phyloP scores from a whole-genome alignment of 2,329 filamentous ascomycete species.

The Neodidymelliopsis sp. region DNA sequence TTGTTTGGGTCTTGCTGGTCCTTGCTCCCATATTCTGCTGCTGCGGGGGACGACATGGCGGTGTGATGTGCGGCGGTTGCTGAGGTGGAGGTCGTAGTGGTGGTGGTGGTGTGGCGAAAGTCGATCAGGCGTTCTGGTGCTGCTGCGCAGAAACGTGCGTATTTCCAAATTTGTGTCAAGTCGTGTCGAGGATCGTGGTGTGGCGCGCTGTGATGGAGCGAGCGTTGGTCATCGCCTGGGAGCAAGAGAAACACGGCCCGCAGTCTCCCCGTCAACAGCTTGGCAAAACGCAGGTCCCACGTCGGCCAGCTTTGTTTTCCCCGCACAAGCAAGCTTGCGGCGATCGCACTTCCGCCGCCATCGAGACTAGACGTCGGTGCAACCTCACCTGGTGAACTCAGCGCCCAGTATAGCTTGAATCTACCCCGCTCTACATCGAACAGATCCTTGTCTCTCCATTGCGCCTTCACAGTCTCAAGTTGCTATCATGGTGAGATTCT shows the following conservation, averaged over 20 bases:
- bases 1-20: slow-evolving; percentile 46
- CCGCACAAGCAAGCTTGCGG: slow-evolving; percentile 31
- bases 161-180: too few relatives aligned
- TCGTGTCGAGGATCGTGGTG: not conserved
- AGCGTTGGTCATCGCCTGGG: not conserved
- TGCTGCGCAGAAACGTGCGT: not conserved
- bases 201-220: not conserved
- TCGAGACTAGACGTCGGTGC: slow-evolving; percentile 18
- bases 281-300: slow-evolving; percentile 16
- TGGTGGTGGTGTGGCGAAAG: not conserved
- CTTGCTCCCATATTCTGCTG: slow-evolving; percentile 23
- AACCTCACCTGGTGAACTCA: slow-evolving; percentile 16
- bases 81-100: not conserved
- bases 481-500: slow-evolving; percentile 40
- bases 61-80: not conserved
- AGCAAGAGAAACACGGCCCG: not conserved
- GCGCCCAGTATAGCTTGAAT: slow-evolving; percentile 4
- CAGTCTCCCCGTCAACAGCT: slow-evolving; percentile 4
- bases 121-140: not conserved
- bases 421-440: slow-evolving; percentile 2
- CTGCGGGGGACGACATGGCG: slow-evolving; percentile 49
- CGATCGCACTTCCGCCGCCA: slow-evolving; percentile 29
- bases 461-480: not conserved
- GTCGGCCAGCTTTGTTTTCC: slow-evolving; percentile 18
- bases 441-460: not conserved